These are phyloP conservation scores for Tetrapisispora phaffii DNA, from an alignment of 805 yeast species.

Conservation along the genomic window DNA sequence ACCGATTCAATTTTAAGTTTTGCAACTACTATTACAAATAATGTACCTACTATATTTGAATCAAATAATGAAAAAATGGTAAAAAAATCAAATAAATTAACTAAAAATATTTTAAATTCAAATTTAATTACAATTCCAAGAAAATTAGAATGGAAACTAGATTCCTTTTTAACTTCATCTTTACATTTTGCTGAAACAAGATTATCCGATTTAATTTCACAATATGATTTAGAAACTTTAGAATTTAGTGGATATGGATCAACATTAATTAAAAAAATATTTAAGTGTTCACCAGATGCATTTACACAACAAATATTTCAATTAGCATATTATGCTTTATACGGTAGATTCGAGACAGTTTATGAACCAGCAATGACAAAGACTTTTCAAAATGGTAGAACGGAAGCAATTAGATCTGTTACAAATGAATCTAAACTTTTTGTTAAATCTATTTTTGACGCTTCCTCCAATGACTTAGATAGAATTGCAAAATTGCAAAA, in stretches of 20 bases:
- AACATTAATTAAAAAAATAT: constrained; percentile 57
- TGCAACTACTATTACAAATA: constrained; percentile 72
- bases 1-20: constrained; percentile 83
- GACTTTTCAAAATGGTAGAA: constrained; percentile 76
- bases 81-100: not conserved
- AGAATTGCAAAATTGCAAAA: constrained; percentile 43
- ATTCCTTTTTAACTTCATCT: constrained; percentile 66
- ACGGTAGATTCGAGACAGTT: constrained; percentile 87
- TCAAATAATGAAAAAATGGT: constrained; percentile 3
- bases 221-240: constrained; percentile 74
- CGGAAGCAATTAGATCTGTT: constrained; percentile 85
- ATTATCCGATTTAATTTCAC: constrained; percentile 76
- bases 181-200: constrained; percentile 87
- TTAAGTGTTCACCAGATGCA: constrained; percentile 90
- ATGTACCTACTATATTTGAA: constrained; percentile 29
- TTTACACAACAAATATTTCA: constrained; percentile 90
- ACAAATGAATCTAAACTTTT: constrained; percentile 69
- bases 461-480: constrained; percentile 49
- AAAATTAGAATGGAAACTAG: constrained; percentile 80
- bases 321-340: constrained; percentile 82
- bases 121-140: constrained; percentile 63
- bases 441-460: constrained; percentile 76
- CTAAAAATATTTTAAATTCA: constrained; percentile 14
- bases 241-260: constrained; percentile 67
- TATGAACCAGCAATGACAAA: constrained; percentile 97